phyloP scores from a whole-genome alignment of 805 yeast genomes.

The Saturnispora gosingensis region DNA sequence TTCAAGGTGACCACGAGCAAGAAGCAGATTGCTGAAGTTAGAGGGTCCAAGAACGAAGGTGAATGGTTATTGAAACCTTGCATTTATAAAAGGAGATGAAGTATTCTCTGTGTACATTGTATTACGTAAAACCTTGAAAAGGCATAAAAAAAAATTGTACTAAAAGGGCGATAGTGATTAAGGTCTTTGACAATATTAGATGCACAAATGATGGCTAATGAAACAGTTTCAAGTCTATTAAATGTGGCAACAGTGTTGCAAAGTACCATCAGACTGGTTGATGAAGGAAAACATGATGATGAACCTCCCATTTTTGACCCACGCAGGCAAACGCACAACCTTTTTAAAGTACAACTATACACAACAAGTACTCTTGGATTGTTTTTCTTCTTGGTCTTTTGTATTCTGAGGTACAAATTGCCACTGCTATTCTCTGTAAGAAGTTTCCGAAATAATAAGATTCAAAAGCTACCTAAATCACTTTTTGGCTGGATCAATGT shows the following conservation, averaged over 20 bases:
- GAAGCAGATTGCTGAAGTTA: constrained; percentile 49
- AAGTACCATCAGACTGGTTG: neutral
- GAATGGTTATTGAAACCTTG: constrained; percentile 92
- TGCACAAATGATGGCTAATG: neutral
- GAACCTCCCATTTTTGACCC: constrained; percentile 36
- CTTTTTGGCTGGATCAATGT: constrained; percentile 47
- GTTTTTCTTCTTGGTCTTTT: constrained; percentile 38
- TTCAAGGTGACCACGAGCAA: constrained; percentile 54
- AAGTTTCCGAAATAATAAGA: constrained; percentile 37
- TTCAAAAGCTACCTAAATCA: constrained; percentile 37
- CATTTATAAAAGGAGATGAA: constrained; percentile 77
- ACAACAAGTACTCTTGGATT: constrained; percentile 41
- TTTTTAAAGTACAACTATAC: constrained; percentile 45
- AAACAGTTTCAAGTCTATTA: neutral
- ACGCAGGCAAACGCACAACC: constrained; percentile 38
- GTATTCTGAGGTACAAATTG: constrained; percentile 42
- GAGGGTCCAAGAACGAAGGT: constrained; percentile 59
- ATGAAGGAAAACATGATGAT: constrained; percentile 13
- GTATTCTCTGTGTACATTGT: neutral
- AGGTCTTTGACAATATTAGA: neutral
- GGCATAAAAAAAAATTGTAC: neutral
- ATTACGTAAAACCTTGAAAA: neutral
- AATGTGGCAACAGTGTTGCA: neutral
- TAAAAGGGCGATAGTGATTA: neutral
- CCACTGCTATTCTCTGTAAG: constrained; percentile 51